Base-by-base conservation (phyloP, 176 grass and related monocot species). In the Tillandsia fasciculata region DNA sequence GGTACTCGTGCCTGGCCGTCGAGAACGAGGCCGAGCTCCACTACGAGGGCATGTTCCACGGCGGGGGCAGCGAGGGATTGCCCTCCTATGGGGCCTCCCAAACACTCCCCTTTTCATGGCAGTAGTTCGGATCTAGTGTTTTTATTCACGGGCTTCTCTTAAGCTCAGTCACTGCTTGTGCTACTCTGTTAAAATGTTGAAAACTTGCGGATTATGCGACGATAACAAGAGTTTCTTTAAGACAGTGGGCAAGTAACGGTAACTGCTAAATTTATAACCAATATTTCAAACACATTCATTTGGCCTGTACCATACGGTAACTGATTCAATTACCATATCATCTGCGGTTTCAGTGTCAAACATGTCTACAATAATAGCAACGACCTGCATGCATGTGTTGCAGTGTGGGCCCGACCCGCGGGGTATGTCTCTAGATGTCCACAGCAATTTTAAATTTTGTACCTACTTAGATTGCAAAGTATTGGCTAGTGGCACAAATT, bases 51-150 rank as follows among this genome's bases (percentile, higher is more conserved):
- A 67, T 14, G 13, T 72, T 75, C 64, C 67, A 48, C 47, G 65
- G 18, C 29, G 66, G 65, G 65, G 20, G 20, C 0, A 69, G 76
- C 29, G 71, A 42, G 66, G 71, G 73, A 20, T 61, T 59, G 15
- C 14, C 73, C 50, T 58, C 76, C 51, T 70, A 49, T 28, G 81
- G 74, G 23, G 61, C 33, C 57, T 84, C 82, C 11, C 82, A 79
- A 1, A 4, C 82, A n/a, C 54, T 79, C 48, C 82, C 76, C 64
- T 84, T 84, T 59, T 75, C 71, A 13, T 84, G 82, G 82, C 82
- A 79, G 53, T 84, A 79, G 70, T 64, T 3, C 26, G 48, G 10
- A 49, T 59, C 10, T 26, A 7, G 73, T 26, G 17, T 50, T 53
- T 72, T 42, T 42, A 5, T 42, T 42, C 33, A 1, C 67, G 11